phyloP scores from a whole-genome alignment of 441 rosid genomes.

The Adansonia madagascariensis region DNA sequence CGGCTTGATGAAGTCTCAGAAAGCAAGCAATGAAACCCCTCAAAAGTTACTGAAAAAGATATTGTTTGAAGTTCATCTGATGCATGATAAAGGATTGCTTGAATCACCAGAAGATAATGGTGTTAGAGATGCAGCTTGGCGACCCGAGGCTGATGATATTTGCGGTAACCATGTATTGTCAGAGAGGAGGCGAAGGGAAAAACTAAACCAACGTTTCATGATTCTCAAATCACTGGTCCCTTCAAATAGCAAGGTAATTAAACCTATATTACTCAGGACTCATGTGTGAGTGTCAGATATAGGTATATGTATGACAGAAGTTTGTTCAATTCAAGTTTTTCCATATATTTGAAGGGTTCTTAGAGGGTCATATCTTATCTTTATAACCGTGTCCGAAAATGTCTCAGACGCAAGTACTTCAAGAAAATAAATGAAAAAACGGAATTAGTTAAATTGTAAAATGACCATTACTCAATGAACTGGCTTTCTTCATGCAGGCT shows the following conservation, averaged over 20 bases:
- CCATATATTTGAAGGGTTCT: too few species aligned
- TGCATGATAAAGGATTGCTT: conserved; percentile 47
- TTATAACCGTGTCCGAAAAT: too few species aligned
- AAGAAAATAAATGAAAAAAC: too few species aligned
- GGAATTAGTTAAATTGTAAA: not conserved
- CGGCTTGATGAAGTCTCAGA: conserved; percentile 34
- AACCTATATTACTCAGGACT: conserved; percentile 7
- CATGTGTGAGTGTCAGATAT: too few species aligned
- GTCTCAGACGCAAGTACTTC: too few species aligned
- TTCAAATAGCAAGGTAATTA: conserved; percentile 67
- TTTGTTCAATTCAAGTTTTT: too few species aligned
- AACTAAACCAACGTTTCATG: conserved; percentile 56
- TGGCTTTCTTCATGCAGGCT: conserved; percentile 46
- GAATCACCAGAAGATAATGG: conserved; percentile 42
- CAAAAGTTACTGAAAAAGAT: conserved; percentile 76
- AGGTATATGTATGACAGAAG: too few species aligned
- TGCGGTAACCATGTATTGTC: conserved; percentile 45
- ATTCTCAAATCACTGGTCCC: conserved; percentile 74
- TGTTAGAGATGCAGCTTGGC: conserved; percentile 43
- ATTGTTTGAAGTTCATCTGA: conserved; percentile 67
- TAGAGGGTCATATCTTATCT: too few species aligned
- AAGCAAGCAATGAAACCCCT: conserved; percentile 30
- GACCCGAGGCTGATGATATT: conserved; percentile 62
- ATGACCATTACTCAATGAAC: not conserved
- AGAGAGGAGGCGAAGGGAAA: conserved; percentile 60